Evolutionary conservation across 2,329 filamentous ascomycete genomes (phyloP), one percentile per base, ranked within the genome.

Genomic region (Atkinsonella hypoxylon): DNA sequence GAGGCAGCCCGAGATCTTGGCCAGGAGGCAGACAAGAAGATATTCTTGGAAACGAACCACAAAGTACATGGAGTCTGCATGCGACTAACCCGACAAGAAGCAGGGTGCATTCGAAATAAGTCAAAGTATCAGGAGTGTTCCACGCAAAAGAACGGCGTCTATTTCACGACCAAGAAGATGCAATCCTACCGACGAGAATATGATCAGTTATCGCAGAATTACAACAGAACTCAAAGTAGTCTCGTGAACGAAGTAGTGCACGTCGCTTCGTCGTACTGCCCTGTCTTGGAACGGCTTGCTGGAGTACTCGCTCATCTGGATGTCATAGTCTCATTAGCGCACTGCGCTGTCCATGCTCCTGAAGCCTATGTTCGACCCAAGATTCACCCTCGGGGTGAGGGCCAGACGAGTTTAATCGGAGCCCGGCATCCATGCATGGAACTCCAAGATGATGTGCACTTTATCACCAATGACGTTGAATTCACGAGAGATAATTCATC

Each of bases 81-180:
- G 78, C 82, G 93, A 50, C 74, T 98, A 18, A 98, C 93, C 3
- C 79, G 93, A 52, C 91, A 79, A 34, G 93, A 98, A 70, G 89
- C 93, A 1, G 84, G 86, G 15, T 94, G 88, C 60, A 98, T 98
- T 59, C 85, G 93, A 54, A 94, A 94, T 68, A 95, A 93, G 63
- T 83, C 81, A 53, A 76, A 82, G 47, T 98, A 97, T 61, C 85
- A 91, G 61, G 93, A 98, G 67, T 95, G 89, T 65, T 95, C 90
- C 0, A 98, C 94, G 0, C 93, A 97, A 69, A 98, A 98, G 76
- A 98, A 96, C 64, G 93, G 93, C 42, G 93, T 97, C 50, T 98
- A 93, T 71, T 98, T 98, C 67, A 97, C 93, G 1, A 98, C 93
- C 3, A 82, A 81, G 49, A 82, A 78, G 32, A 75, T 98, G 59